These are phyloP conservation scores for Candida ipomoeae DNA, from an alignment of 805 yeast species.

Conservation along the genomic window DNA sequence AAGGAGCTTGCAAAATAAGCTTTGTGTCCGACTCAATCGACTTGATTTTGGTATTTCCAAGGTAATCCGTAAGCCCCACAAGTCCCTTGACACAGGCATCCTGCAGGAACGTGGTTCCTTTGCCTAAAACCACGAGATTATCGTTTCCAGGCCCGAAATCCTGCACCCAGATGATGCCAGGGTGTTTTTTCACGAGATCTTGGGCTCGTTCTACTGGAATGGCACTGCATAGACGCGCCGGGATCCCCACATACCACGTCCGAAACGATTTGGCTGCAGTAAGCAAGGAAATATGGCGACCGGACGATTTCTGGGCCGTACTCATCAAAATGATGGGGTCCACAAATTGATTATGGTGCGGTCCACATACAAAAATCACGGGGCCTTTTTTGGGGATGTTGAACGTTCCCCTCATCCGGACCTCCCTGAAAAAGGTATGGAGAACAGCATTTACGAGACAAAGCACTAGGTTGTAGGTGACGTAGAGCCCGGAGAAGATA, in stretches of 20 bases:
- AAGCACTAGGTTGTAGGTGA: conserved; percentile 28
- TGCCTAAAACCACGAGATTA: conserved; percentile 25
- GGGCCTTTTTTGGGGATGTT: conserved; percentile 37
- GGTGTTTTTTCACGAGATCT: conserved; percentile 28
- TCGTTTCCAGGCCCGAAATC: conserved; percentile 19
- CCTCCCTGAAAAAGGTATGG: conserved; percentile 40
- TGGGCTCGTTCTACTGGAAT: conserved; percentile 43
- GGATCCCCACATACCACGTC: conserved; percentile 27
- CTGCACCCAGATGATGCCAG: conserved; percentile 26
- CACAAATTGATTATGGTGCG: conserved; percentile 42
- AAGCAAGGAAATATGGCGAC: conserved; percentile 33
- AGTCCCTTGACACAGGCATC: conserved; percentile 35
- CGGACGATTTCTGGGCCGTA: conserved; percentile 27
- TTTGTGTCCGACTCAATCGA: conserved; percentile 29
- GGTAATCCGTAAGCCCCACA: conserved; percentile 33
- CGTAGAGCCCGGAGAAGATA: not conserved
- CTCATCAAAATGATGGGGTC: conserved; percentile 38
- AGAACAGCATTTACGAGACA: conserved; percentile 32
- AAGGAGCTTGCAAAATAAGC: conserved; percentile 24
- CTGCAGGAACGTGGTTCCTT: conserved; percentile 30
- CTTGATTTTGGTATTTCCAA: conserved; percentile 32
- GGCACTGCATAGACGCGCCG: conserved; percentile 31
- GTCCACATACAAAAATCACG: conserved; percentile 39
- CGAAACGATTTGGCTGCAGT: conserved; percentile 37
- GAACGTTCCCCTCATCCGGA: conserved; percentile 35